Evolutionary conservation across 2,329 filamentous ascomycete species (phyloP).

Genomic region (Sporothrix phasma): DNA sequence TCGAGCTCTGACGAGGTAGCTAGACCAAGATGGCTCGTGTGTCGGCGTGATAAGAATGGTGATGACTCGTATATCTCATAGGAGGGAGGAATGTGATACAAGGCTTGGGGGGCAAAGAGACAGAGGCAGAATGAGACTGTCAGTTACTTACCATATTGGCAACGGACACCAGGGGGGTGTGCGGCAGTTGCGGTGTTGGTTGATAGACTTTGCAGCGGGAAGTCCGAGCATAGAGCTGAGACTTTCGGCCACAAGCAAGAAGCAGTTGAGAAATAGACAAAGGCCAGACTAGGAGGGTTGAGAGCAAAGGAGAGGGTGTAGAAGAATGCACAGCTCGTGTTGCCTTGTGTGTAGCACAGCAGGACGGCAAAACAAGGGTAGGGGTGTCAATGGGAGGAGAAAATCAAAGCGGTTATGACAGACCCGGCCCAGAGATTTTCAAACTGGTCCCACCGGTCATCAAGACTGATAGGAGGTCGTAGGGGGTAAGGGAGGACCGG

Average conservation of each 20-base stretch:
- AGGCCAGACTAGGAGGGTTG: background rate
- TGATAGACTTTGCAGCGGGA: constrained; percentile 15
- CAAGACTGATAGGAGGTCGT: background rate
- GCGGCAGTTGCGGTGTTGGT: constrained; percentile 28
- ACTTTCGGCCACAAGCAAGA: background rate
- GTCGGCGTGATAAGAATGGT: constrained; percentile 5
- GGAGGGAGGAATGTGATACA: background rate
- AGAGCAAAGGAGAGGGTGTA: background rate
- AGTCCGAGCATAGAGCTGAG: background rate
- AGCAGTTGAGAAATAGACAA: background rate
- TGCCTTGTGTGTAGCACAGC: constrained; percentile 8
- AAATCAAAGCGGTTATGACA: background rate
- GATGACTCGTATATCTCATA: background rate
- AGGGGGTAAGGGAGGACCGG: background rate
- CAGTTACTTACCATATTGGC: constrained; percentile 39
- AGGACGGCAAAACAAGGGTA: constrained; percentile 5
- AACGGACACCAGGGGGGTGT: constrained; percentile 26
- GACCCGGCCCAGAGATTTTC: background rate
- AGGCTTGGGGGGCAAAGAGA: constrained; percentile 10
- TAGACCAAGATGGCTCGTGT: background rate
- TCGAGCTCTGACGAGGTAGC: background rate
- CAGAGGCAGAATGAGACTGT: constrained; percentile 12
- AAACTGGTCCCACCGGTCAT: background rate
- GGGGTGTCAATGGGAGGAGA: background rate
- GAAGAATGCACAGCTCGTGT: background rate